phyloP scores from a whole-genome alignment of 169 alveolate species.

The Eimeria maxima region DNA sequence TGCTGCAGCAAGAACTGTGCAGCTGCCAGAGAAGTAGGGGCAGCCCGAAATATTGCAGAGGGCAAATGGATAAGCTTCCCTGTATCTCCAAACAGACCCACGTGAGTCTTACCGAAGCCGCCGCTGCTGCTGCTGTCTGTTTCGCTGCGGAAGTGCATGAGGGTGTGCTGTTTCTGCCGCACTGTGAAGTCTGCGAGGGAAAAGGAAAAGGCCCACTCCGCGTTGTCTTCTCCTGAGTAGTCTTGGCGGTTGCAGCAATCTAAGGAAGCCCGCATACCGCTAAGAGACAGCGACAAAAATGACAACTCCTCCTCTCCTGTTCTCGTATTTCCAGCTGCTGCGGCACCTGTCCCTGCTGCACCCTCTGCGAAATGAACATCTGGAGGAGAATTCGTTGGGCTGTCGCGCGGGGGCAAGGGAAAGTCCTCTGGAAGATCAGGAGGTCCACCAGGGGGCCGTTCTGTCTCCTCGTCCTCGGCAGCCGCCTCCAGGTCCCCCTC shows the following conservation, averaged over 20 bases:
- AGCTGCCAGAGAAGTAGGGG: conserved; percentile 62
- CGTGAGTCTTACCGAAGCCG: conserved; percentile 46
- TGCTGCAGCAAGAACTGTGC: conserved; percentile 77
- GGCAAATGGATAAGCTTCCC: conserved; percentile 52
- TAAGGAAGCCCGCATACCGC: conserved; percentile 31
- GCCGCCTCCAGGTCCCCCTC: conserved; percentile 15
- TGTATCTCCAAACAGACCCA: conserved; percentile 39
- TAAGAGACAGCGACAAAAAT: conserved; percentile 32
- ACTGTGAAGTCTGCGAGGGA: conserved; percentile 86
- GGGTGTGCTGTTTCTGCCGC: conserved; percentile 69
- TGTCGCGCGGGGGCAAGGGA: conserved; percentile 39
- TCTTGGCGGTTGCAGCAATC: conserved; percentile 84
- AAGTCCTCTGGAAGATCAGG: conserved; percentile 54
- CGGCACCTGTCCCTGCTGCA: background rate
- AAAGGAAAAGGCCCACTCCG: conserved; percentile 86
- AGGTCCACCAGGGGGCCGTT: background rate
- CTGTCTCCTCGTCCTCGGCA: background rate
- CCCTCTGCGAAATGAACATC: background rate
- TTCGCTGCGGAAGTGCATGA: conserved; percentile 79
- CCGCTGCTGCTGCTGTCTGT: conserved; percentile 39
- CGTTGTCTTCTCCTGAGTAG: conserved; percentile 86
- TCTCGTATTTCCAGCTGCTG: background rate
- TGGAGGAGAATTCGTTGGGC: background rate
- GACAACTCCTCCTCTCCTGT: background rate
- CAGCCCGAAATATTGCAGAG: conserved; percentile 33